These are phyloP conservation scores for Globisporangium paddicum DNA, from an alignment of 352 stramenopile species.

Conservation along the genomic window DNA sequence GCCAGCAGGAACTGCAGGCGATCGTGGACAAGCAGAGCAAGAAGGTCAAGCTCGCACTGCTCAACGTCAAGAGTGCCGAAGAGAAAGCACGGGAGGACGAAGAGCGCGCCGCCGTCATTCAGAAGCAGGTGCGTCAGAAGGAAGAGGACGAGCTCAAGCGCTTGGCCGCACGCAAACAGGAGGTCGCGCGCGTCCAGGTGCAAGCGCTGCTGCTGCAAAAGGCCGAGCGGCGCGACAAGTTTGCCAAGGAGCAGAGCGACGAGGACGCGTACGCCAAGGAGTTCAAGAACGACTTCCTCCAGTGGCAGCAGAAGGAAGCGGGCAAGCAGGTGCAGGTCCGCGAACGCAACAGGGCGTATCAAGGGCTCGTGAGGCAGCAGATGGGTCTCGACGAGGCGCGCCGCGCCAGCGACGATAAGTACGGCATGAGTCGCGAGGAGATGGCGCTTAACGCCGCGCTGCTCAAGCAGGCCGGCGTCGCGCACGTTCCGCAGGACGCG, in stretches of 20 bases:
- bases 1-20: constrained; percentile 37
- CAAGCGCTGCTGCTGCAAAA: constrained; percentile 40
- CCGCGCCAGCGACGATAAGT: constrained; percentile 48
- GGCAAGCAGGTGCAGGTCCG: constrained; percentile 23
- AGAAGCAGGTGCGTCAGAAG: constrained; percentile 31
- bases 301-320: constrained; percentile 37
- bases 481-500: constrained; percentile 6
- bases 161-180: constrained; percentile 27
- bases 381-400: constrained; percentile 37
- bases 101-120: constrained; percentile 31
- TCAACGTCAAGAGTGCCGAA: constrained; percentile 58
- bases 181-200: constrained; percentile 26
- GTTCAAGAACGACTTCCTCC: constrained; percentile 40
- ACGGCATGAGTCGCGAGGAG: constrained; percentile 58
- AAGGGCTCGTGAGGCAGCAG: constrained; percentile 41
- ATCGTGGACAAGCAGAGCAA: constrained; percentile 47
- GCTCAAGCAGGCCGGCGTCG: constrained; percentile 31
- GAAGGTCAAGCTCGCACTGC: constrained; percentile 48
- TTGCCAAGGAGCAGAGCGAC: constrained; percentile 21
- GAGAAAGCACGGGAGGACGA: constrained; percentile 59
- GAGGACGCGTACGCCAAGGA: constrained; percentile 38
- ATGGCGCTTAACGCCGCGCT: constrained; percentile 52
- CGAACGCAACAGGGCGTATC: constrained; percentile 34
- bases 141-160: constrained; percentile 31
- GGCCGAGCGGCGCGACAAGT: constrained; percentile 28